Base-by-base conservation (phyloP, 148 eudicot genomes). In the Nepenthes gracilis region DNA sequence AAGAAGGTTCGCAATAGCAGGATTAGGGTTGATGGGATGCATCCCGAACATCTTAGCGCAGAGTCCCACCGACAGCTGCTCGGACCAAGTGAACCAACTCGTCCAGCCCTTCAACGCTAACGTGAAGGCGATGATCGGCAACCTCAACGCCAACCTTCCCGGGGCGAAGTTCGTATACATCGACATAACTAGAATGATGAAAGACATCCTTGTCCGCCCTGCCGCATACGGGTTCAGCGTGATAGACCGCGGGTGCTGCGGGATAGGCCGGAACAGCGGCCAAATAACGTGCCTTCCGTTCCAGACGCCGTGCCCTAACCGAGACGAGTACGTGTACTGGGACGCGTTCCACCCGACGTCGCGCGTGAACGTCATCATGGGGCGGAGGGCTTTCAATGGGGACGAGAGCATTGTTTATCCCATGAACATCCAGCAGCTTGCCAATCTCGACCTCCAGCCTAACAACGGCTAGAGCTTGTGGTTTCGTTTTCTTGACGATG, bases 271-370 rank as follows among this genome's bases (percentile, higher is more conserved):
- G 32, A 87, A 91, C 75, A 68, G 81, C 37, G 97, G 97, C 33
- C 90, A 92, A 67, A 81, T 92, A 5, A 88, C 97, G 4, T 91
- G 97, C 58, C 80, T 91, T 5, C 97, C 97, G 12, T 75, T 87
- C 47, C 81, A 91, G 64, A 80, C 68, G 10, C 96, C 97, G 1
- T 91, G 97, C 64, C 50, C 61, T 2, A 69, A 91, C 70, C 67
- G 97, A 37, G 72, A 85, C 0, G 72, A 74, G 67, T 88, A 87
- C 43, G 80, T 91, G 56, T 91, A 85, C 53, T 92, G 97, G 97
- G 97, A 92, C 49, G 97, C 97, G 1, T 92, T 92, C 54, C 98
- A 92, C 55, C 98, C 97, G 1, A 83, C 97, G 1, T 80, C 64
- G 50, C 83, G 84, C 11, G 97, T 85, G 1, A 92, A 92, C 58